phyloP scores from a whole-genome alignment of 768 basidiomycete genomes.

The Kwoniella heveanensis region DNA sequence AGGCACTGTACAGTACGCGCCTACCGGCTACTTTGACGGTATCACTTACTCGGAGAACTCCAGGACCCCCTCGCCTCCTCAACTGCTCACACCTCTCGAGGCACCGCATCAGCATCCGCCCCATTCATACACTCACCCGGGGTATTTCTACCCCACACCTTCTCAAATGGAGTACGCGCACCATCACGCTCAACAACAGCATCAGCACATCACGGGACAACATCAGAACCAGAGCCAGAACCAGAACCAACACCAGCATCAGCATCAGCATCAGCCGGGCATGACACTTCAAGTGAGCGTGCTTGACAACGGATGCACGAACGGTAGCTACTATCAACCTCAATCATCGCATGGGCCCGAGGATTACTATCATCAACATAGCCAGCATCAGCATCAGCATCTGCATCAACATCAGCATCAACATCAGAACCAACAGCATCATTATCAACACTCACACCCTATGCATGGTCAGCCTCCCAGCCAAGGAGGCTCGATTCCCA shows the following conservation, averaged over 20 bases:
- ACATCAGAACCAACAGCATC: background rate
- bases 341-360: background rate
- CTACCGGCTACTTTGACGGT: slow-evolving; percentile 14
- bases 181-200: slow-evolving; percentile 8
- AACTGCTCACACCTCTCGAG: slow-evolving; percentile 13
- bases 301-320: background rate
- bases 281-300: too few species aligned
- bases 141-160: slow-evolving; percentile 12
- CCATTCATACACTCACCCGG: background rate
- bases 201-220: background rate
- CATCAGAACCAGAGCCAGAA: slow-evolving; percentile 3
- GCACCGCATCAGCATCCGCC: slow-evolving; percentile 7
- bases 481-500: background rate
- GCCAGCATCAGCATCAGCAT: background rate
- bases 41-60: slow-evolving; percentile 14
- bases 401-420: background rate
- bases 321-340: background rate
- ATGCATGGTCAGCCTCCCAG: background rate
- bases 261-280: too few species aligned
- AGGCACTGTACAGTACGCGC: background rate
- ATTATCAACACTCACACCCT: background rate
- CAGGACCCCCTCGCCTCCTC: slow-evolving; percentile 11
- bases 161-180: slow-evolving; percentile 16
- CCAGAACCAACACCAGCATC: background rate
- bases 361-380: slow-evolving; percentile 3